These are phyloP conservation scores for Fomes fomentarius DNA, from an alignment of 1,284 basidiomycete genomes.

Conservation along the genomic window DNA sequence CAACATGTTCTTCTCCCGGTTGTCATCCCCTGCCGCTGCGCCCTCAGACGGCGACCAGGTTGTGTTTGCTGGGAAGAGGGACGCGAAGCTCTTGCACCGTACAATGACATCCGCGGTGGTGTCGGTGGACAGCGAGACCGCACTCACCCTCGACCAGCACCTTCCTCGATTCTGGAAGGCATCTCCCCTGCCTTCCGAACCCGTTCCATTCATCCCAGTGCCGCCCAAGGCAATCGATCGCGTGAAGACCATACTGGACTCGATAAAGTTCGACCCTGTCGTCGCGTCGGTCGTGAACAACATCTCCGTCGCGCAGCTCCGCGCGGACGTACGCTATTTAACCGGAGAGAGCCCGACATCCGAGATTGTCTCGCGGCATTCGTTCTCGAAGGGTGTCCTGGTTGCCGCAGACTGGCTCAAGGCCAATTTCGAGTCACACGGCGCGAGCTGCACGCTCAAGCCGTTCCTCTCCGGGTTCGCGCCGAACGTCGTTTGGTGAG, in stretches of 20 bases:
- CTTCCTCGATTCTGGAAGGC: conserved; percentile 68
- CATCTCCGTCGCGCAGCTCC: conserved; percentile 65
- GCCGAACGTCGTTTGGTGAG: conserved; percentile 84
- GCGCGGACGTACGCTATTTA: conserved; percentile 74
- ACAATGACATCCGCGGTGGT: conserved; percentile 48
- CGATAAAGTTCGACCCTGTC: conserved; percentile 59
- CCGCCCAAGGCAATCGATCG: conserved; percentile 50
- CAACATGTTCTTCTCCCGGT: conserved; percentile 33
- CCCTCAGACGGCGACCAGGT: conserved; percentile 27
- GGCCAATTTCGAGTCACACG: conserved; percentile 67
- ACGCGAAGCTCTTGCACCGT: conserved; percentile 42
- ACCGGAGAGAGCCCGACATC: conserved; percentile 78
- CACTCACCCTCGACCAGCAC: conserved; percentile 46
- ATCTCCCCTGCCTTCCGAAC: conserved; percentile 49
- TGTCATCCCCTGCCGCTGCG: conserved; percentile 25
- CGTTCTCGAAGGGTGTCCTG: conserved; percentile 71
- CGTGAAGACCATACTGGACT: conserved; percentile 50
- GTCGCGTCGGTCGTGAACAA: conserved; percentile 66
- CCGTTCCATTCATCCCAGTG: conserved; percentile 55
- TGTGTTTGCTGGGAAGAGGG: conserved; percentile 30
- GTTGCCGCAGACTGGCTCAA: conserved; percentile 80
- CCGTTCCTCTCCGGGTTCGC: conserved; percentile 73
- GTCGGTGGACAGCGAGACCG: conserved; percentile 42
- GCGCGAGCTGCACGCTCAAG: conserved; percentile 71
- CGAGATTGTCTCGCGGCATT: conserved; percentile 74